Evolutionary conservation across 2,329 filamentous ascomycete genomes (phyloP).

Genomic region (Fusarium aywerte): DNA sequence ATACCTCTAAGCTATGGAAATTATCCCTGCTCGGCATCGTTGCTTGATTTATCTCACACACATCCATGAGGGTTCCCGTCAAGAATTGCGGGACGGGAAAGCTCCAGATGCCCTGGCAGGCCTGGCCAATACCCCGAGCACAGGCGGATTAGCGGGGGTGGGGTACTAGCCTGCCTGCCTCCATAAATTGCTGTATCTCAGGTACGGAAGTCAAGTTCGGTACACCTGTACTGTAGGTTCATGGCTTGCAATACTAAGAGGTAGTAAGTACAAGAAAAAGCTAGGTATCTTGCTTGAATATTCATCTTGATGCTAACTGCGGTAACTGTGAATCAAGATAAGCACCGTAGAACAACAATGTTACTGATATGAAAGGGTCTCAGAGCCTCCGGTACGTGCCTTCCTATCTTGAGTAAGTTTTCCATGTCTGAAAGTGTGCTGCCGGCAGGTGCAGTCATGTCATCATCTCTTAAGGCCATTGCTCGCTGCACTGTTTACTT

Average conservation of each 20-base stretch:
- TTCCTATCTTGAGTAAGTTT: not conserved
- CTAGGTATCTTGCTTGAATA: not conserved
- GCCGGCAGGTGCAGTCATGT: slow-evolving; percentile 20
- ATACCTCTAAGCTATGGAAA: not conserved
- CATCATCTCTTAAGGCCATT: slow-evolving; percentile 34
- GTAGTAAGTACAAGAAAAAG: not conserved
- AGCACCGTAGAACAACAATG: not conserved
- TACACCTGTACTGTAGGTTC: too few relatives aligned
- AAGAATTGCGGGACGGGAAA: not conserved
- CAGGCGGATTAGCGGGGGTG: slow-evolving; percentile 32
- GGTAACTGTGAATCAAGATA: not conserved
- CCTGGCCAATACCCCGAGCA: slow-evolving; percentile 13
- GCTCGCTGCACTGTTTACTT: slow-evolving; percentile 1
- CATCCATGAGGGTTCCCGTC: not conserved
- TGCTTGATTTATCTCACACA: slow-evolving; percentile 5
- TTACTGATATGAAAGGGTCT: not conserved
- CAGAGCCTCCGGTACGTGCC: not conserved
- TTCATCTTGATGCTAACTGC: not conserved
- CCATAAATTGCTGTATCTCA: too few relatives aligned
- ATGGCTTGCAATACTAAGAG: too few relatives aligned
- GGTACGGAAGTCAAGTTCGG: too few relatives aligned
- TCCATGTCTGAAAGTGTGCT: slow-evolving; percentile 12
- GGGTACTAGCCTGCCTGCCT: slow-evolving; percentile 1
- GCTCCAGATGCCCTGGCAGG: not conserved
- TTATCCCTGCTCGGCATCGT: not conserved